Percentiles rank a stretch among this genome's conserved stretches.
These are phyloP conservation scores for Catharanthus roseus DNA, from an alignment of 257 asterid genomes.

Conservation along the genomic window DNA sequence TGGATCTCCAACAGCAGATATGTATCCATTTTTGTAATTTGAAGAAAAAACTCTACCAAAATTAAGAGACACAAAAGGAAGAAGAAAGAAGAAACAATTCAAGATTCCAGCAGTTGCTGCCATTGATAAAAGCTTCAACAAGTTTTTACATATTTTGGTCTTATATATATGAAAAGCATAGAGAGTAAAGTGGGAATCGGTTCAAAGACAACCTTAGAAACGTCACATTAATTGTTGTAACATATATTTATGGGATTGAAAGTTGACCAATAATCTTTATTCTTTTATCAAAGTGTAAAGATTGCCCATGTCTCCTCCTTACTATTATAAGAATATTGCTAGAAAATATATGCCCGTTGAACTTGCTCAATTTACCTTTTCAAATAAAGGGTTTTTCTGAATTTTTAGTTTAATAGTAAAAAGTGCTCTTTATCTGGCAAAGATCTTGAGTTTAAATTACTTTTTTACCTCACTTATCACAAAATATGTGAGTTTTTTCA, in stretches of 20 bases:
- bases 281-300: neutral
- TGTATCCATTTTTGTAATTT: slow-evolving; percentile 22
- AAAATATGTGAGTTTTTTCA: too few species aligned
- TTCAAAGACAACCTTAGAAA: neutral
- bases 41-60: slow-evolving; percentile 8
- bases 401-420: too few species aligned
- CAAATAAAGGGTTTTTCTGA: too few species aligned
- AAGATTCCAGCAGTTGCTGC: slow-evolving; percentile 8
- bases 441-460: too few species aligned
- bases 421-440: too few species aligned
- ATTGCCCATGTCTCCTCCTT: neutral
- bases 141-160: neutral
- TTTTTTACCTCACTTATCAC: too few species aligned
- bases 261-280: slow-evolving; percentile 9
- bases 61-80: slow-evolving; percentile 21
- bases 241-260: neutral
- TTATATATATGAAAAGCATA: neutral
- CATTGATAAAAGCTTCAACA: slow-evolving; percentile 15
- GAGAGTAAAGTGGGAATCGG: slow-evolving; percentile 1
- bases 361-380: too few species aligned
- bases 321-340: neutral
- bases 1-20: slow-evolving; percentile 74
- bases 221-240: neutral
- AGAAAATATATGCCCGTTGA: neutral
- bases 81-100: slow-evolving; percentile 5